Conservation (phyloP, 2,329 filamentous ascomycete genomes). For the Nothopassalora personata region DNA sequence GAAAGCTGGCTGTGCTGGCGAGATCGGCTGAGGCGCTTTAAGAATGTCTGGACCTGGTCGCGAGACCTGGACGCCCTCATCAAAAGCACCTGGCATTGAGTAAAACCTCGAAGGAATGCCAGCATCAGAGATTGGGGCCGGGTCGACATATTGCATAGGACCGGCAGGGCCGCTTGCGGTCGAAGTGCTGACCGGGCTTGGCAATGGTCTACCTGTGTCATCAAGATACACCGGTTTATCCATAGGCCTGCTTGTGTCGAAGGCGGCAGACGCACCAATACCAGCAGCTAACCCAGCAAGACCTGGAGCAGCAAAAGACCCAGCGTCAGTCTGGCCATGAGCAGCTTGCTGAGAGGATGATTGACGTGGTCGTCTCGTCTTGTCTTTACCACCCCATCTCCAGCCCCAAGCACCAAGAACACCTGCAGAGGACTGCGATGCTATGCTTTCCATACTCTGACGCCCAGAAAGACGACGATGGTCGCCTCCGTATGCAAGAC, state of each 20-base stretch:
- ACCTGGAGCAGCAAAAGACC: slow-evolving; percentile 35
- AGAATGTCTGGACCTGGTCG: slow-evolving; percentile 61
- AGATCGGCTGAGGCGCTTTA: slow-evolving; percentile 78
- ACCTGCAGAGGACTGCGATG: slow-evolving; percentile 48
- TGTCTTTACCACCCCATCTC: slow-evolving; percentile 51
- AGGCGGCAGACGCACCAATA: slow-evolving; percentile 40
- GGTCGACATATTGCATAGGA: slow-evolving; percentile 60
- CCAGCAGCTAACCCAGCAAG: slow-evolving; percentile 40
- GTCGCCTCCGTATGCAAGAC: slow-evolving; percentile 56
- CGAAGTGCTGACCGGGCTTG: slow-evolving; percentile 12
- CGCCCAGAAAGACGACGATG: slow-evolving; percentile 33
- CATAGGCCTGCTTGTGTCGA: slow-evolving; percentile 33
- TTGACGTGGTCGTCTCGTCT: slow-evolving; percentile 36
- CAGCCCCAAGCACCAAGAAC: slow-evolving; percentile 51
- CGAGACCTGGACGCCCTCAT: slow-evolving; percentile 34
- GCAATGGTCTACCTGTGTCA: slow-evolving; percentile 42
- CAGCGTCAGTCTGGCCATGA: slow-evolving; percentile 22
- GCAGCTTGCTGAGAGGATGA: slow-evolving; percentile 11
- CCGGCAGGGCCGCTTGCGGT: slow-evolving; percentile 44
- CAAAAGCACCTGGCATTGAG: slow-evolving; percentile 30
- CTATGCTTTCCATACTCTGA: slow-evolving; percentile 49
- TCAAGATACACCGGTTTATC: slow-evolving; percentile 18
- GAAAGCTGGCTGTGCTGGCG: slow-evolving; percentile 51
- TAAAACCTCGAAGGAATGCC: slow-evolving; percentile 42
- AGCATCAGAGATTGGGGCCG: slow-evolving; percentile 62